phyloP scores from a whole-genome alignment of 2,329 filamentous ascomycete genomes.

The Colletotrichum lini region DNA sequence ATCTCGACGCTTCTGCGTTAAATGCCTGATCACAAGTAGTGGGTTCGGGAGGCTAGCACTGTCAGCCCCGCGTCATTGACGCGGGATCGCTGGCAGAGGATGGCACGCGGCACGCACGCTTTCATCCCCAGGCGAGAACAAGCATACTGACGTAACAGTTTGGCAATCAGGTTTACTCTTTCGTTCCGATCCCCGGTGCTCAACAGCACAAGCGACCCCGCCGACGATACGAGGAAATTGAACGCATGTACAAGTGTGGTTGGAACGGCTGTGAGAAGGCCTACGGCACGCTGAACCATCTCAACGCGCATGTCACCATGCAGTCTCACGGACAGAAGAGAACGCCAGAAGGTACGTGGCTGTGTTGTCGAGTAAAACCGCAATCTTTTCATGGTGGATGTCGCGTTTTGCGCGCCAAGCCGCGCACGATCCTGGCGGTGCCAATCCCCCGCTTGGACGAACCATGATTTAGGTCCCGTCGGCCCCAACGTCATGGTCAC shows the following conservation, averaged over 20 bases:
- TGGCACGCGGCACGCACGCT: constrained; percentile 18
- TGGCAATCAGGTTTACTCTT: constrained; percentile 86
- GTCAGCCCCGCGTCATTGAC: too few species aligned
- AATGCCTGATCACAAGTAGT: background rate
- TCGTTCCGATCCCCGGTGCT: constrained; percentile 95
- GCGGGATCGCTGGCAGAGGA: background rate
- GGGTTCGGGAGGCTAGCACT: background rate
- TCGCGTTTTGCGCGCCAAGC: background rate
- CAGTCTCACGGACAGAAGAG: constrained; percentile 95
- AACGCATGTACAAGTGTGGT: constrained; percentile 99
- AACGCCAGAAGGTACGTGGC: constrained; percentile 90
- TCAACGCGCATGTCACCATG: constrained; percentile 99
- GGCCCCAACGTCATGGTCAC: constrained; percentile 23
- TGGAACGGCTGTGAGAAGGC: constrained; percentile 99
- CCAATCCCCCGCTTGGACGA: background rate
- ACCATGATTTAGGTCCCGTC: constrained; percentile 12
- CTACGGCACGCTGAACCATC: constrained; percentile 95
- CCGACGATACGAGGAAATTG: constrained; percentile 96
- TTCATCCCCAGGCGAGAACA: background rate
- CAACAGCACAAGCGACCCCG: constrained; percentile 97
- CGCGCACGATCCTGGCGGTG: background rate
- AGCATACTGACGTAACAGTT: constrained; percentile 44
- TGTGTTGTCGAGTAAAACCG: background rate
- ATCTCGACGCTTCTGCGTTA: background rate
- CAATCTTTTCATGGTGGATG: background rate